Base-by-base conservation (phyloP, 768 basidiomycete species). In the Tulasnella calospora region DNA sequence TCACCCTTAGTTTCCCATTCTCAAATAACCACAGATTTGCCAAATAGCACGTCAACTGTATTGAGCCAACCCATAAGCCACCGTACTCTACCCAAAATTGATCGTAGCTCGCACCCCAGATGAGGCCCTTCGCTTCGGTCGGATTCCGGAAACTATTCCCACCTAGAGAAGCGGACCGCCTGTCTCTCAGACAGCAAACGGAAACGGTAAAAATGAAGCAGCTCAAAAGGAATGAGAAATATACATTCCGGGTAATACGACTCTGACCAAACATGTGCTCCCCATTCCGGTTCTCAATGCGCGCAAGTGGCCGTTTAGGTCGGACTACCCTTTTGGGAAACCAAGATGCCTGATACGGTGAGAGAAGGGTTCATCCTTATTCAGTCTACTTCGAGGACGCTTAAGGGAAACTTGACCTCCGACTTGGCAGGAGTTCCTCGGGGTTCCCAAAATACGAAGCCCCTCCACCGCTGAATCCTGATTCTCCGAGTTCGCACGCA, bases 341-440 rank as follows among this genome's bases (percentile, higher is more conserved):
- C 51, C 5, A 10, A 12, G 7, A 19, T 67, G 27, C 61, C 33
- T 13, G 30, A 30, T 67, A 17, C 33, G 61, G 61, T 67, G 61
- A 67, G n/a, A n/a, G 30, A 27, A 67, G 5, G 13, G 15, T 35
- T 67, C 10, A 7, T 30, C 30, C 55, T 10, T 27, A 67, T 19
- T 67, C 33, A 15, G 61, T 15, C 27, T 6, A 17, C 15, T 19
- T 30, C 23, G 27, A 35, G 61, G 33, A 67, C 10, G 10, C 33
- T 35, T 1, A 67, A 15, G 9, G 12, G 30, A 0, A 33, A 4
- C 61, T 35, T 7, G 61, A 35, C 33, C 12, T 35, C 61, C 61
- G 61, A 67, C 61, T 67, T 67, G 61, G 61, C 61, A 67, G 61
- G 61, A 67, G 12, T 67, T 67, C 30, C 27, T 67, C 61, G 57